Percentiles rank a stretch among this genome's conserved stretches.
phyloP scores from a whole-genome alignment of 1,139 yeast genomes.

The Pichia sp. region DNA sequence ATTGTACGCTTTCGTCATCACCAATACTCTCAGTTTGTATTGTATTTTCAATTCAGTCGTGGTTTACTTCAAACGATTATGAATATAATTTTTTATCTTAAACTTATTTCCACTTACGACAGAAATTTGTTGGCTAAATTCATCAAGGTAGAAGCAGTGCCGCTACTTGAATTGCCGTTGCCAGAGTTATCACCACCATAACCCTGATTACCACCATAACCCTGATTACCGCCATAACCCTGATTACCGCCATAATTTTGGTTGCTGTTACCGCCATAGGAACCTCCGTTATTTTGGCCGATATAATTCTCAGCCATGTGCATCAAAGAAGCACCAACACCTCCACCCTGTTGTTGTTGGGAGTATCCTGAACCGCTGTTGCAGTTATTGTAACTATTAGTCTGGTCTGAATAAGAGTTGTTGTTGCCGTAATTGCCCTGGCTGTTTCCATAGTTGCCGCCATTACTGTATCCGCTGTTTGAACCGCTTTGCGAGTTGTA shows the following conservation, averaged over 20 bases:
- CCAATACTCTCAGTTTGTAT: neutral
- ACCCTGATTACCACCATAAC: slow-evolving; percentile 1
- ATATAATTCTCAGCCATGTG: slow-evolving; percentile 15
- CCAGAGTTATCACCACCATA: slow-evolving; percentile 3
- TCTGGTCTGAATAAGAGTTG: neutral
- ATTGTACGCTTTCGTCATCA: neutral
- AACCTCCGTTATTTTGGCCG: neutral
- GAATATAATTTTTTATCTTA: neutral
- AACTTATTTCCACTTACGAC: neutral
- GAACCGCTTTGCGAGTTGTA: slow-evolving; percentile 1
- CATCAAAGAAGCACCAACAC: slow-evolving; percentile 10
- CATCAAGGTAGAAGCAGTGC: slow-evolving; percentile 10
- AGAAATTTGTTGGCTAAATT: slow-evolving; percentile 15
- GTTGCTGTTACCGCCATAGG: neutral
- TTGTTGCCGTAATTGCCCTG: slow-evolving; percentile 4
- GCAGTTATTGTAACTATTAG: neutral
- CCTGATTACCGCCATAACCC: no score
- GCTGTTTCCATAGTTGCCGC: slow-evolving; percentile 1
- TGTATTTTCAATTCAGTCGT: neutral
- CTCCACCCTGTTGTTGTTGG: slow-evolving; percentile 3
- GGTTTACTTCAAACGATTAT: neutral
- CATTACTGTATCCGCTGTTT: neutral
- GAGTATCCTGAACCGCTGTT: neutral
- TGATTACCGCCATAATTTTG: neutral
- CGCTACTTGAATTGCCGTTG: neutral